Conservation (phyloP, 176 grass and related monocot species). For the Oryza punctata region DNA sequence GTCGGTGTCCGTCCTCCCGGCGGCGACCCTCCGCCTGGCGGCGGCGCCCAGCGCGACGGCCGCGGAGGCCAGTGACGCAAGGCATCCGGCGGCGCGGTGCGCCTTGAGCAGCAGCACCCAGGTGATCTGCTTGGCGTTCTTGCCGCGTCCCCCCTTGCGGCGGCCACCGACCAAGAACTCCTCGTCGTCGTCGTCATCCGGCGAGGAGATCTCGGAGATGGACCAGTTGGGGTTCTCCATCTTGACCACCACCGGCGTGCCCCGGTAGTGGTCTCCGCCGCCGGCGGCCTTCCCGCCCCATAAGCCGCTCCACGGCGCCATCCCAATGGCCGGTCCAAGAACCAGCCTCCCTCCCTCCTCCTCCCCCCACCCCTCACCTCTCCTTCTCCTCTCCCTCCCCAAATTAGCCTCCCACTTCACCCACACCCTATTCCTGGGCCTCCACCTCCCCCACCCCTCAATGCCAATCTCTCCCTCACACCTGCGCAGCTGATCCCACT, state of each 20-base stretch:
- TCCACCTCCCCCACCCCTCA: neutral
- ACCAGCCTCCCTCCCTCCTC: neutral
- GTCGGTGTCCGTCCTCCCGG: constrained; percentile 79
- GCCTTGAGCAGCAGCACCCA: constrained; percentile 99
- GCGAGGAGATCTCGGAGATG: constrained; percentile 83
- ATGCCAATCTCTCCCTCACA: neutral
- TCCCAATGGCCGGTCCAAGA: constrained; percentile 50
- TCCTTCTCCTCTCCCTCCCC: neutral
- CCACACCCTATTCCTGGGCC: constrained; percentile 46
- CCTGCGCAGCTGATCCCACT: constrained; percentile 15
- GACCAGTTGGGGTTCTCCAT: constrained; percentile 99
- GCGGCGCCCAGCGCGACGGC: constrained; percentile 60
- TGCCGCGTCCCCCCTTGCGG: constrained; percentile 60
- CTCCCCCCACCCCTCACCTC: no score
- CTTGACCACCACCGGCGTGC: constrained; percentile 98
- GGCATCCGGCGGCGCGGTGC: constrained; percentile 85
- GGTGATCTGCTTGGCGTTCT: constrained; percentile 98
- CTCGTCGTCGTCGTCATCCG: constrained; percentile 81
- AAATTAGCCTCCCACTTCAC: constrained; percentile 42
- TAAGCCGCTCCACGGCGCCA: constrained; percentile 77
- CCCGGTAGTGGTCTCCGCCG: constrained; percentile 68
- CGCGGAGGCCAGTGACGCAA: constrained; percentile 70
- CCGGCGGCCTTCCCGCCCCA: constrained; percentile 59
- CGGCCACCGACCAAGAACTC: constrained; percentile 48
- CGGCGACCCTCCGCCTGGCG: constrained; percentile 61